Evolutionary conservation across 1,284 basidiomycete genomes (phyloP).

Genomic region (Pseudozyma tsukubaensis): DNA sequence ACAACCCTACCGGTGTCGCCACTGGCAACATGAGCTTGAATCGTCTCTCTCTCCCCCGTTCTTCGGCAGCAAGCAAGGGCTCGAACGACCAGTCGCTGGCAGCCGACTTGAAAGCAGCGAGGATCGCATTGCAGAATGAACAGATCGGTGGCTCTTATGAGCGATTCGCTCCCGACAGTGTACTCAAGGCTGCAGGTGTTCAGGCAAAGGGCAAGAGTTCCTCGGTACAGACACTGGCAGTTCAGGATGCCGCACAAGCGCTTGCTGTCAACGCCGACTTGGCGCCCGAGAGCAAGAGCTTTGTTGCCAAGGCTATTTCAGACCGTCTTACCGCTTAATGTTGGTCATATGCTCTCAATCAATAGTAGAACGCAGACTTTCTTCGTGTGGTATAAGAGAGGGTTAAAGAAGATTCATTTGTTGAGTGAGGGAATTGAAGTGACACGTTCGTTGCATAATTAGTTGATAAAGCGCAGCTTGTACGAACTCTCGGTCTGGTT

Average conservation of each 20-base stretch:
- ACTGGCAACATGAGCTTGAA: conserved; percentile 17
- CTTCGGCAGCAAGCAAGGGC: conserved; percentile 1
- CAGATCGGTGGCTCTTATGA: conserved; percentile 41
- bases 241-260: conserved; percentile 36
- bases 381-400: too few relatives aligned
- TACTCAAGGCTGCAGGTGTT: conserved; percentile 30
- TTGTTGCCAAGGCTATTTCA: conserved; percentile 29
- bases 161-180: conserved; percentile 9
- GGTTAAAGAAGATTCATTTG: not conserved
- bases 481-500: conserved; percentile 3
- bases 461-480: conserved; percentile 16
- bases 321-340: conserved; percentile 19
- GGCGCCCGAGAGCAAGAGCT: conserved; percentile 28
- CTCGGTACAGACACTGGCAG: conserved; percentile 12
- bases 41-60: conserved; percentile 1
- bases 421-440: not conserved
- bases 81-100: conserved; percentile 29
- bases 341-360: too few relatives aligned
- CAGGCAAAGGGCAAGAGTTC: not conserved
- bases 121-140: conserved; percentile 34
- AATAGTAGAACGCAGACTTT: too few relatives aligned
- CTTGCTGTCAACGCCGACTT: conserved; percentile 33
- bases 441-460: not conserved
- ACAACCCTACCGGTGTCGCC: conserved; percentile 30
- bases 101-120: conserved; percentile 28